phyloP scores from a whole-genome alignment of 805 yeast genomes.

The Diddensiella santjacobensis region DNA sequence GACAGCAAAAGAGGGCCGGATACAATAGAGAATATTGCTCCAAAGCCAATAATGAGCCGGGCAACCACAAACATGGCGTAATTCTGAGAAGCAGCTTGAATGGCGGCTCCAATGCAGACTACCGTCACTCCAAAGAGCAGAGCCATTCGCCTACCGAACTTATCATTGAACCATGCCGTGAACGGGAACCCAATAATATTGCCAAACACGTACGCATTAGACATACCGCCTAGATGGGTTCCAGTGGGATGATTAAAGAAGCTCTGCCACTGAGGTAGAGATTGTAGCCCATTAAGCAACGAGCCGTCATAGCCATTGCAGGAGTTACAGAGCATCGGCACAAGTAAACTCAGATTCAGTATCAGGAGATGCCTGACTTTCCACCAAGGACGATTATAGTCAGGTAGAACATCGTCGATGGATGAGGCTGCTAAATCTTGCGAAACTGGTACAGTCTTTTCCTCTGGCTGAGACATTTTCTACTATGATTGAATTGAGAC shows the following conservation, averaged over 20 bases:
- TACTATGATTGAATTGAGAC: no score
- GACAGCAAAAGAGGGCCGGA: conserved; percentile 78
- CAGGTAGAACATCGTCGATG: conserved; percentile 12
- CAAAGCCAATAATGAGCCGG: conserved; percentile 65
- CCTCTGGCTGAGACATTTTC: no score
- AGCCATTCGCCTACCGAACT: conserved; percentile 57
- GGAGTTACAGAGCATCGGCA: conserved; percentile 7
- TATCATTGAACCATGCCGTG: conserved; percentile 58
- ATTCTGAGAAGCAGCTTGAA: conserved; percentile 36
- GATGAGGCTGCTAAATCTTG: no score
- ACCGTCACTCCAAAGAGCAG: conserved; percentile 51
- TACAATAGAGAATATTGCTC: conserved; percentile 69
- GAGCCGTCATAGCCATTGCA: conserved; percentile 16
- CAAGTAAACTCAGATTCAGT: conserved; percentile 9
- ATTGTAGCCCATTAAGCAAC: conserved; percentile 18
- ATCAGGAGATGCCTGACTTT: conserved; percentile 9
- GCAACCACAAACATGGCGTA: conserved; percentile 68
- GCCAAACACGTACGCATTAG: conserved; percentile 26
- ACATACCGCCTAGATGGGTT: conserved; percentile 10
- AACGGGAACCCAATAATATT: conserved; percentile 67
- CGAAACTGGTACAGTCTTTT: no score
- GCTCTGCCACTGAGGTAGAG: conserved; percentile 23
- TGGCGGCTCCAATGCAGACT: conserved; percentile 58
- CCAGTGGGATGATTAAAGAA: conserved; percentile 16
- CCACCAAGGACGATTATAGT: conserved; percentile 11